phyloP scores from a whole-genome alignment of 441 rosid genomes.

The Pelargonium citronellum region DNA sequence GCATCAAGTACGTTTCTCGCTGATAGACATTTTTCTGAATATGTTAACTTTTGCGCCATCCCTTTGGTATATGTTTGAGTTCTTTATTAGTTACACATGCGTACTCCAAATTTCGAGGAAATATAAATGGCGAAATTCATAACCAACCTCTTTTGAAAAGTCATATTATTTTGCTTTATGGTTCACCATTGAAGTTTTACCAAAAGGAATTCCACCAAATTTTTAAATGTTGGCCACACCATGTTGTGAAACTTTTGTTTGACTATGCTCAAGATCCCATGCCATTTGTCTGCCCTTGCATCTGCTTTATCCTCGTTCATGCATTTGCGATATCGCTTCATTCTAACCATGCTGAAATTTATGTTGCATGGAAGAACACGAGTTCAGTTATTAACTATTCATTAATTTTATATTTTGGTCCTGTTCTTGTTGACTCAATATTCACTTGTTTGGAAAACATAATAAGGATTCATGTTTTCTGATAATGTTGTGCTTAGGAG shows the following conservation, averaged over 20 bases:
- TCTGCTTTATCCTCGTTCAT: neutral
- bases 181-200: neutral
- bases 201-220: neutral
- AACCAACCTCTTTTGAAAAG: neutral
- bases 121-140: neutral
- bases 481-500: too few species aligned
- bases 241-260: neutral
- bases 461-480: too few species aligned
- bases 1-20: slow-evolving; percentile 1
- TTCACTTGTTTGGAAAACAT: too few species aligned
- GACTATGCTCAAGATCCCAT: neutral
- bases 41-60: neutral
- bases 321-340: neutral
- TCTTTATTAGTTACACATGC: neutral
- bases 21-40: neutral
- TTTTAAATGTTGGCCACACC: neutral
- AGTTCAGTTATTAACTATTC: neutral
- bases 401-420: neutral
- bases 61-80: neutral
- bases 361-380: neutral
- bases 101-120: neutral
- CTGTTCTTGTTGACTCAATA: too few species aligned
- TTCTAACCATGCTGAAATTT: neutral
- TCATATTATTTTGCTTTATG: too few species aligned
- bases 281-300: neutral